Percentiles rank a stretch among this genome's conserved stretches.
These are phyloP conservation scores for Kodamaea suecica DNA, from an alignment of 1,139 yeast species.

Conservation along the genomic window DNA sequence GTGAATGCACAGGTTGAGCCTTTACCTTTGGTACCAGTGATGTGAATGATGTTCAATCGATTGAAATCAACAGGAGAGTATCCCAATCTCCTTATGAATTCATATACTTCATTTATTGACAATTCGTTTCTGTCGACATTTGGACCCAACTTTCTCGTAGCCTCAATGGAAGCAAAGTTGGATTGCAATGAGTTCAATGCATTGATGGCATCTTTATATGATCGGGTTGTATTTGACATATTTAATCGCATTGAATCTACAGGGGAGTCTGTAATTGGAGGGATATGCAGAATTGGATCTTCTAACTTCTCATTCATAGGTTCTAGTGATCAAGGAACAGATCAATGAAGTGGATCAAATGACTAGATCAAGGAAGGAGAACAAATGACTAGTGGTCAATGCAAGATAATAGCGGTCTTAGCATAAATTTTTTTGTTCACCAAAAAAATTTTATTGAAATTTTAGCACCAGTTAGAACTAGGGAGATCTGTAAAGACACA, in stretches of 20 bases:
- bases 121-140: constrained; percentile 59
- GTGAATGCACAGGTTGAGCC: constrained; percentile 97
- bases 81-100: constrained; percentile 87
- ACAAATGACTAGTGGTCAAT: no score
- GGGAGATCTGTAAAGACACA: no score
- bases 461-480: no score
- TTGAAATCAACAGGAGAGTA: constrained; percentile 70
- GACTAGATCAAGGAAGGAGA: no score
- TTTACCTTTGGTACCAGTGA: constrained; percentile 98
- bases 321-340: no score
- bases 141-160: constrained; percentile 66
- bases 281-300: no score
- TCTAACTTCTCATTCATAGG: no score
- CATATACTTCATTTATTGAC: constrained; percentile 83
- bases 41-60: constrained; percentile 75
- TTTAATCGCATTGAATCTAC: constrained; percentile 18
- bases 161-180: constrained; percentile 86
- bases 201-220: constrained; percentile 70
- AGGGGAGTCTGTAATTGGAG: constrained; percentile 3
- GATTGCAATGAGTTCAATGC: constrained; percentile 88
- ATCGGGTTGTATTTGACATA: constrained; percentile 19
- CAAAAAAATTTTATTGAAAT: no score
- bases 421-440: no score
- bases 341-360: no score
- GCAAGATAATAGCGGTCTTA: no score